These are phyloP conservation scores for Leccinum aurantiacum DNA, from an alignment of 768 basidiomycete species.

Conservation along the genomic window DNA sequence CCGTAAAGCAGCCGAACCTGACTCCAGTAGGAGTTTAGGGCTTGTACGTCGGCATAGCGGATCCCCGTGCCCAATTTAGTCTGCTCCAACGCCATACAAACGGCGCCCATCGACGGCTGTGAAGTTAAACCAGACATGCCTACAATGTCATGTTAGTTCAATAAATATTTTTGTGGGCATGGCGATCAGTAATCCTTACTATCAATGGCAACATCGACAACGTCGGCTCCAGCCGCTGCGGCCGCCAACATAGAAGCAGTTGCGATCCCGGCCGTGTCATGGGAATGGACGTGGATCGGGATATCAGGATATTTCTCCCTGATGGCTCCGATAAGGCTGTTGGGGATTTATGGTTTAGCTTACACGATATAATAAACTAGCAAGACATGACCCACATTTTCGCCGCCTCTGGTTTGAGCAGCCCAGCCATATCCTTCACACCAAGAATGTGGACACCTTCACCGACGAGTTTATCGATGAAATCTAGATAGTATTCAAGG, in stretches of 20 bases:
- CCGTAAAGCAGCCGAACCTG: conserved; percentile 93
- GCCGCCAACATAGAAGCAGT: conserved; percentile 96
- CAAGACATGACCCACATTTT: conserved; percentile 57
- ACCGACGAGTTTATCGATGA: conserved; percentile 86
- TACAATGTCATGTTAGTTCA: conserved; percentile 35
- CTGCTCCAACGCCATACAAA: conserved; percentile 94
- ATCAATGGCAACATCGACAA: conserved; percentile 98
- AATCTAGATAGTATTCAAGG: conserved; percentile 94
- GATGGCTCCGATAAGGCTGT: conserved; percentile 89
- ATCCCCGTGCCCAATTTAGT: conserved; percentile 93
- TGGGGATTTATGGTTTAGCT: conserved; percentile 9
- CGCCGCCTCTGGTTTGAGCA: conserved; percentile 93
- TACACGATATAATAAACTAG: neutral
- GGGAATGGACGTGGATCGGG: conserved; percentile 98
- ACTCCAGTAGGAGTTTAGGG: conserved; percentile 97
- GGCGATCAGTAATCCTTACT: conserved; percentile 52
- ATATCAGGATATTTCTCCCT: conserved; percentile 95
- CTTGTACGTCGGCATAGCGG: conserved; percentile 94
- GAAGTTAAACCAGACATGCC: conserved; percentile 99
- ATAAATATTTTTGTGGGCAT: neutral
- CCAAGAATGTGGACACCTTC: conserved; percentile 97
- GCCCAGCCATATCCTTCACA: conserved; percentile 98
- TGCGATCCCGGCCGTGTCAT: conserved; percentile 98
- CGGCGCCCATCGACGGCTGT: conserved; percentile 98
- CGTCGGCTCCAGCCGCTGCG: conserved; percentile 96